Percentiles rank a stretch among this genome's conserved stretches.
Evolutionary conservation across 2,329 filamentous ascomycete species (phyloP).

Genomic region (Xylaria sp.): DNA sequence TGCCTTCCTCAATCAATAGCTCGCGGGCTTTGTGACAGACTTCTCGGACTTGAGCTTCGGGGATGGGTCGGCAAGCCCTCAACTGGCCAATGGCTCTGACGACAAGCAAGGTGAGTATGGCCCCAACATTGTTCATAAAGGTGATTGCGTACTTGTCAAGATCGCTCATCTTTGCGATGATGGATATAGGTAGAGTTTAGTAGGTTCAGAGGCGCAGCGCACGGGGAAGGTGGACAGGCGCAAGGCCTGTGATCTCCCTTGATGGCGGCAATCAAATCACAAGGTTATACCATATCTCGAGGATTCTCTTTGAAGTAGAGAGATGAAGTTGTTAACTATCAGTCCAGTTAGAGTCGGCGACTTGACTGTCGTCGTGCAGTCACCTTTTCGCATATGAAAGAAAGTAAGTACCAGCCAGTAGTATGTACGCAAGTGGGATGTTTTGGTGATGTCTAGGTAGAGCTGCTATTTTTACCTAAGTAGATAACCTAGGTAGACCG

Average conservation of each 20-base stretch:
- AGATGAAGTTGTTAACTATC: neutral
- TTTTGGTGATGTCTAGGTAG: neutral
- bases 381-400: neutral
- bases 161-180: slow-evolving; percentile 76
- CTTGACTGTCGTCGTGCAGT: neutral
- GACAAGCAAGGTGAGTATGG: slow-evolving; percentile 33
- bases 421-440: neutral
- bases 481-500: no score
- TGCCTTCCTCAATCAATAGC: slow-evolving; percentile 95
- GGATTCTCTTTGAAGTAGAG: neutral
- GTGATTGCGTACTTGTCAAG: slow-evolving; percentile 77
- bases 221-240: slow-evolving; percentile 12
- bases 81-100: slow-evolving; percentile 91
- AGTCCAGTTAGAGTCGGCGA: neutral
- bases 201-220: slow-evolving; percentile 17
- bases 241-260: slow-evolving; percentile 21
- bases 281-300: slow-evolving; percentile 38
- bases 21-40: slow-evolving; percentile 97
- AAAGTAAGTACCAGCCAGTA: no score
- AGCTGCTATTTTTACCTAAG: neutral
- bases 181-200: neutral
- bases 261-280: slow-evolving; percentile 1
- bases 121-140: slow-evolving; percentile 4
- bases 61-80: slow-evolving; percentile 94
- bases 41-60: slow-evolving; percentile 93